phyloP scores from a whole-genome alignment of 1,284 basidiomycete species.

The Ceratobasidium sp. region DNA sequence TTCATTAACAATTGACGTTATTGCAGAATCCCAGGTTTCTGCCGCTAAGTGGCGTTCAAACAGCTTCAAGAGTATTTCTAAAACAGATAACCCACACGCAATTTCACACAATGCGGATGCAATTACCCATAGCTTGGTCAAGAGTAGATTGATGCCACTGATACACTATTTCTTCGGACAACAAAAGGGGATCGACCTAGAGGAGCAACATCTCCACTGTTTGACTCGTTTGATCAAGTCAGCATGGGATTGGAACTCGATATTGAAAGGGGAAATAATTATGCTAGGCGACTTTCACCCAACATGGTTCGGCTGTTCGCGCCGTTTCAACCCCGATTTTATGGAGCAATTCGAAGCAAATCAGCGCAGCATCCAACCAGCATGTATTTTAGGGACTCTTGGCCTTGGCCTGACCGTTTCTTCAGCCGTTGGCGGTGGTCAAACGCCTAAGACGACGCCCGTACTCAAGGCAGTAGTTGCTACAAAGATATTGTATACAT shows the following conservation, averaged over 20 bases:
- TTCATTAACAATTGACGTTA: no score
- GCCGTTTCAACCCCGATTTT: background rate
- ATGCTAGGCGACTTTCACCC: slow-evolving; percentile 24
- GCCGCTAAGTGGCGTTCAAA: slow-evolving; percentile 27
- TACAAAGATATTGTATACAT: background rate
- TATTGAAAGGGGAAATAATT: slow-evolving; percentile 23
- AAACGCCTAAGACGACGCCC: background rate
- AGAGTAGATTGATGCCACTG: background rate
- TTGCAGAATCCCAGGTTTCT: slow-evolving; percentile 17
- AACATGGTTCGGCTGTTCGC: background rate
- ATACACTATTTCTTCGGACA: slow-evolving; percentile 8
- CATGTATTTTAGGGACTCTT: slow-evolving; percentile 13
- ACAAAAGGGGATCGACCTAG: background rate
- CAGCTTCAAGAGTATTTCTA: slow-evolving; percentile 26
- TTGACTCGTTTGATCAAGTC: background rate
- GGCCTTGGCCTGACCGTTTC: background rate
- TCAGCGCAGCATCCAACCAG: background rate
- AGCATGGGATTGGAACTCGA: slow-evolving; percentile 33
- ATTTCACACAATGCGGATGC: background rate
- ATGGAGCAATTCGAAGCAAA: slow-evolving; percentile 16
- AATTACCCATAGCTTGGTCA: background rate
- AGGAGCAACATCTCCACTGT: background rate
- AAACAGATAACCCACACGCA: background rate
- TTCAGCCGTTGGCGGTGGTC: background rate
- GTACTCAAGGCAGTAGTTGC: background rate